These are phyloP conservation scores for Pythium diclinum DNA, from an alignment of 352 stramenopile species.

Conservation along the genomic window DNA sequence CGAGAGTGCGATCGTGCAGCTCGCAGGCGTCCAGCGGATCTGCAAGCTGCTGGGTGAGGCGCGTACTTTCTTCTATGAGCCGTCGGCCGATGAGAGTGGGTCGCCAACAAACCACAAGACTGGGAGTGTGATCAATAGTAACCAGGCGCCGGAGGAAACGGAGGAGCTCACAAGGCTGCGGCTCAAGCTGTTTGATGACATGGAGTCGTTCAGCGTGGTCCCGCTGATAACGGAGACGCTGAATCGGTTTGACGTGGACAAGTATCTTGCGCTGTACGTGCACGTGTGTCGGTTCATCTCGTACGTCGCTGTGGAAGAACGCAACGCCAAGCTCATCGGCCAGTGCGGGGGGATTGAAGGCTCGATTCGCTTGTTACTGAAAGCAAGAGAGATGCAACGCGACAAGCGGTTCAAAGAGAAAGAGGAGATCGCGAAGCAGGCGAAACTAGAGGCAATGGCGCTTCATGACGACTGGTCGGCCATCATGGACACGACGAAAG, in stretches of 20 bases:
- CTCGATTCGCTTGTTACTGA: conserved; percentile 54
- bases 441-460: conserved; percentile 24
- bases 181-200: conserved; percentile 35
- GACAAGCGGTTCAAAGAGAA: conserved; percentile 41
- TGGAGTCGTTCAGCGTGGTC: conserved; percentile 44
- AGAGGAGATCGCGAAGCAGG: conserved; percentile 33
- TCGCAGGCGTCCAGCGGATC: conserved; percentile 45
- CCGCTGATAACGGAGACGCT: conserved; percentile 39
- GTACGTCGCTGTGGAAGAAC: conserved; percentile 53
- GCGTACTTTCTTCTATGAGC: conserved; percentile 31
- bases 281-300: conserved; percentile 62
- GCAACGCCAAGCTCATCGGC: conserved; percentile 54
- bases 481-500: conserved; percentile 36
- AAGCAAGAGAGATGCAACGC: conserved; percentile 55
- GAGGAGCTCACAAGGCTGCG: conserved; percentile 12
- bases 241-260: conserved; percentile 51
- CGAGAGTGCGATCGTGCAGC: conserved; percentile 61
- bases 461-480: conserved; percentile 41
- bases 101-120: not conserved
- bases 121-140: not conserved
- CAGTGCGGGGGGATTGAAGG: conserved; percentile 61
- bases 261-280: conserved; percentile 53
- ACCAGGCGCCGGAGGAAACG: not conserved
- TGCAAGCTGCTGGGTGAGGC: conserved; percentile 44
- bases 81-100: not conserved